Conservation (phyloP, 257 asterid genomes). For the Nicotiana paniculata region DNA sequence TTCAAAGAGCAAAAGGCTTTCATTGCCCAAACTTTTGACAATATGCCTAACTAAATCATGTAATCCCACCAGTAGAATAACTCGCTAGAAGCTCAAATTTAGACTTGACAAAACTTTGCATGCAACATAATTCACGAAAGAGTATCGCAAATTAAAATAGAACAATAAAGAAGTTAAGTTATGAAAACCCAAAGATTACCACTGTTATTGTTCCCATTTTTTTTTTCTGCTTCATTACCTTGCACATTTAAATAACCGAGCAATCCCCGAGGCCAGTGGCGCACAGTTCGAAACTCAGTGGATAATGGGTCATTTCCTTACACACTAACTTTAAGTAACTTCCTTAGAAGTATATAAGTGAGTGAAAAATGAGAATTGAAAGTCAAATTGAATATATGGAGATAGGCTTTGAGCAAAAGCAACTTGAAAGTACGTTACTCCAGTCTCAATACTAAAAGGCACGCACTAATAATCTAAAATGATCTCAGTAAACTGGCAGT, state of each 20-base stretch:
- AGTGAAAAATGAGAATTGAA: not conserved
- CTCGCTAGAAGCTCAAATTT: not conserved
- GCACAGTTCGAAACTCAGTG: not conserved
- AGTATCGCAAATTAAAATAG: not conserved
- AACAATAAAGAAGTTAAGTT: not conserved
- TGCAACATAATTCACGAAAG: not conserved
- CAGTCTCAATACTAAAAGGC: not conserved
- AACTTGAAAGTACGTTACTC: not conserved
- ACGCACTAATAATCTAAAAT: not conserved
- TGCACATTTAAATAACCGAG: not conserved
- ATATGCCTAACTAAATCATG: not conserved
- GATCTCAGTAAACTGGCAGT: not conserved
- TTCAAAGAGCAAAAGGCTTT: not conserved
- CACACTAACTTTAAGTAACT: not conserved
- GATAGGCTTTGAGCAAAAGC: not conserved
- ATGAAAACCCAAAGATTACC: not conserved
- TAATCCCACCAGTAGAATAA: not conserved
- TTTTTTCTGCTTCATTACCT: not conserved
- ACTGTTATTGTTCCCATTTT: not conserved
- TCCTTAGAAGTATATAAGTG: not conserved
- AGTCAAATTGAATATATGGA: not conserved
- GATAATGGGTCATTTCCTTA: not conserved
- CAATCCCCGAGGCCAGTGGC: not conserved
- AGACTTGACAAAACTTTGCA: not conserved
- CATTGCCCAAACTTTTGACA: not conserved